Evolutionary conservation across 2,329 filamentous ascomycete genomes (phyloP).

Genomic region (Colletotrichum euphorbiae): DNA sequence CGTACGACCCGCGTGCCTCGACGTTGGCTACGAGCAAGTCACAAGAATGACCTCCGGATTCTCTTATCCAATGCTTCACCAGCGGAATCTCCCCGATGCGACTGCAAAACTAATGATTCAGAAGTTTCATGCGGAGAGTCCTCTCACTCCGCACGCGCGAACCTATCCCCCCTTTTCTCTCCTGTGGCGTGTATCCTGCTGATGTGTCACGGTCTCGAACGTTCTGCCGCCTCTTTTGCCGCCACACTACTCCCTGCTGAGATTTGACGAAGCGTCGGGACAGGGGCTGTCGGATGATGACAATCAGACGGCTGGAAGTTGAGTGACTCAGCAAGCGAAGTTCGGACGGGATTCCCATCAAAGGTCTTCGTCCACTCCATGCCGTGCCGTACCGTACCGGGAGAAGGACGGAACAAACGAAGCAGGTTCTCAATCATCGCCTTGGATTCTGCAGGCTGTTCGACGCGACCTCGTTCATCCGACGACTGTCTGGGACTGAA

Average conservation of each 20-base stretch:
- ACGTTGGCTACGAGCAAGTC: not conserved
- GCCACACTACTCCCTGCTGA: too few species aligned
- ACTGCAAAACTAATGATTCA: constrained; percentile 11
- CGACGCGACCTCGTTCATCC: not conserved
- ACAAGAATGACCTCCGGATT: constrained; percentile 27
- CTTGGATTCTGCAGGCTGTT: not conserved
- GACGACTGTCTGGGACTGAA: not conserved
- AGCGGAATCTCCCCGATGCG: constrained; percentile 13
- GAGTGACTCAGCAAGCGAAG: constrained; percentile 1
- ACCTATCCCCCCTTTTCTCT: not conserved
- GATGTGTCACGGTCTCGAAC: not conserved
- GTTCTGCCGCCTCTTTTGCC: not conserved
- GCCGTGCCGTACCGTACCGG: constrained; percentile 1
- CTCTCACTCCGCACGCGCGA: not conserved
- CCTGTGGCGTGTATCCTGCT: not conserved
- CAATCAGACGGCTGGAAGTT: not conserved
- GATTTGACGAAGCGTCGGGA: not conserved
- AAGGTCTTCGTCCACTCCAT: not conserved
- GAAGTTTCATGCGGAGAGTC: constrained; percentile 23
- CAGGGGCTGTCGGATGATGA: not conserved
- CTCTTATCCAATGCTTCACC: not conserved
- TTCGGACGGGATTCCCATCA: constrained; percentile 4
- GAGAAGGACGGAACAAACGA: not conserved
- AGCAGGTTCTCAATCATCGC: not conserved
- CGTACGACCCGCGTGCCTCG: not conserved